Evolutionary conservation across 495 filamentous ascomycete genomes (phyloP).

Genomic region (Penicillium taxi): DNA sequence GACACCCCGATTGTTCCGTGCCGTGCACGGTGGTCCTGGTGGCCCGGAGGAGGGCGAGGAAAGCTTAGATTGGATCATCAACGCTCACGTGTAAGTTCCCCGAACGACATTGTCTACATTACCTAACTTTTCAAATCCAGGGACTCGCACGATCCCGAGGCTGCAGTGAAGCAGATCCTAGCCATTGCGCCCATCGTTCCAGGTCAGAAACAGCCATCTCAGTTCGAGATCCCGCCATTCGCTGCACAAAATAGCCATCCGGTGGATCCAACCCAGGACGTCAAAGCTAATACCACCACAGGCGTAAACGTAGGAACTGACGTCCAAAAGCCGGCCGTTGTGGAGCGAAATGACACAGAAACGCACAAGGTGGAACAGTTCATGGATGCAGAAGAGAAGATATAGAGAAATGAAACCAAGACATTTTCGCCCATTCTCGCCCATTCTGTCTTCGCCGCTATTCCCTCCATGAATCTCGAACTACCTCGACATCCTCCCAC

Average conservation of each 20-base stretch:
- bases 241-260: slow-evolving; percentile 6
- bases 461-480: slow-evolving; percentile 6
- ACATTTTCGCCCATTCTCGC: background rate
- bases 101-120: background rate
- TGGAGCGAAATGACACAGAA: slow-evolving; percentile 42
- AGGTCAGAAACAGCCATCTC: slow-evolving; percentile 49
- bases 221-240: slow-evolving; percentile 38
- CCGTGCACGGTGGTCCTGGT: slow-evolving; percentile 61
- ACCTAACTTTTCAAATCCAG: slow-evolving; percentile 35
- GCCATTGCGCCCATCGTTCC: slow-evolving; percentile 77
- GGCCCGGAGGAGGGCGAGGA: slow-evolving; percentile 76
- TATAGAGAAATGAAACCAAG: slow-evolving; percentile 7
- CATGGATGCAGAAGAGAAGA: slow-evolving; percentile 46
- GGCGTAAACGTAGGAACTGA: slow-evolving; percentile 6
- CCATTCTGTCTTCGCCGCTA: slow-evolving; percentile 1
- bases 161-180: slow-evolving; percentile 76
- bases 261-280: slow-evolving; percentile 4
- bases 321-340: slow-evolving; percentile 11
- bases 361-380: slow-evolving; percentile 48
- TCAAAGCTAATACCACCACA: slow-evolving; percentile 21
- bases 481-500: slow-evolving; percentile 7
- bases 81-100: slow-evolving; percentile 67
- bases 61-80: slow-evolving; percentile 90
- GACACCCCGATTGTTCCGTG: slow-evolving; percentile 77
- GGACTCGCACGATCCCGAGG: slow-evolving; percentile 57